Evolutionary conservation across 805 yeast species (phyloP), one percentile per base, ranked within the genome.

Genomic region (Candida rishiriensis): DNA sequence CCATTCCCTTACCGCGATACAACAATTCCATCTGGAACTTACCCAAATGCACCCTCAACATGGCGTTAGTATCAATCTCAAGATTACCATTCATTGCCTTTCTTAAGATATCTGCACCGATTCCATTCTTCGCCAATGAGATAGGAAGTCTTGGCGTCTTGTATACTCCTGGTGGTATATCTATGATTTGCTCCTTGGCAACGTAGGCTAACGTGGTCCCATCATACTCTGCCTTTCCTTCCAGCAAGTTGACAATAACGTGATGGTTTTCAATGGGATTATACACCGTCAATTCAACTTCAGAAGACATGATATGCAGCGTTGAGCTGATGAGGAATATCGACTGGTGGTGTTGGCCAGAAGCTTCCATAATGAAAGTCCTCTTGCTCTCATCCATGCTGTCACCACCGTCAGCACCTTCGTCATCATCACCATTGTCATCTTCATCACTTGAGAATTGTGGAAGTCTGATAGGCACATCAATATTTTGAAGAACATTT

Each of bases 201-300:
- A 78, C 55, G 42, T 66, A 68, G 1, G 81, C 85, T 39, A 80
- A 56, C 2, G 65, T 59, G 4, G 67, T 62, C 3, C 70, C 79
- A 37, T 75, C 69, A 48, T 71, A 70, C 1, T 64, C 63, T 0
- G 84, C 85, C 41, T 65, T 68, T 1, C 77, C 83, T 33, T 67
- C 67, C 15, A 65, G 46, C 15, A 81, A 60, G 10, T 61, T 62
- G 12, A 76, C 59, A n/a, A 60, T 52, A 1, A 76, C 59, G 13
- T 68, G 73, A n/a, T 68, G 57, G 52, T 81, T 79, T 4, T 49
- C 43, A 1, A 81, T 52, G 1, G 87, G 87, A 51, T 81, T 81
- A 58, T 56, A 76, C 0, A 79, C 64, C 0, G 73, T 71, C 44
- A 81, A 54, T 51, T 79, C 83, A 5, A 78, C 68, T 38, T 78